Evolutionary conservation across 83 land plant genomes (phyloP).

Genomic region (Diphasiastrum complanatum): DNA sequence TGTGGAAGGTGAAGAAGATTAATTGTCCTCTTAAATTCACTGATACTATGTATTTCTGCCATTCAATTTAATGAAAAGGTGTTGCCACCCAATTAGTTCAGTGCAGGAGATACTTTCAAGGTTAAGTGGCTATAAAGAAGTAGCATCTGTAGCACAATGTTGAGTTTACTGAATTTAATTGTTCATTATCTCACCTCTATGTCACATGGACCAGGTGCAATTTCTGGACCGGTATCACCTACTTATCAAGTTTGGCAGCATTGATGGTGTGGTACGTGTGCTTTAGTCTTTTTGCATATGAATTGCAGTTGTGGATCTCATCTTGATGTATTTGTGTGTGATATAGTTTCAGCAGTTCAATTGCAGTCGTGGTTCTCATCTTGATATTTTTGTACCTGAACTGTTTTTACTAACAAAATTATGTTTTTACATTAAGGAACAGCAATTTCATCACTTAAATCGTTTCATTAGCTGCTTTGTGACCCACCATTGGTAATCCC

Average conservation of each 20-base stretch:
- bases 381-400: too few species aligned
- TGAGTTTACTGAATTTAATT: constrained; percentile 3
- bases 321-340: too few species aligned
- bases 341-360: too few species aligned
- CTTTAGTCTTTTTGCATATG: neutral
- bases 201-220: constrained; percentile 51
- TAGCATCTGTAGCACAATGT: neutral
- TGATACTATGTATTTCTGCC: neutral
- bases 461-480: too few species aligned
- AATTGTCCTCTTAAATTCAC: neutral
- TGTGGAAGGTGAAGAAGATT: constrained; percentile 72
- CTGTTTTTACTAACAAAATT: too few species aligned
- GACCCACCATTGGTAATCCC: too few species aligned
- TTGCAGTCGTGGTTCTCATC: too few species aligned
- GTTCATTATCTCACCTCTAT: neutral
- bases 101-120: neutral
- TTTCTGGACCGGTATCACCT: constrained; percentile 92
- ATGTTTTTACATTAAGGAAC: too few species aligned
- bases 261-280: constrained; percentile 83
- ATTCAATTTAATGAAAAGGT: neutral
- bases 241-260: constrained; percentile 92
- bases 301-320: too few species aligned
- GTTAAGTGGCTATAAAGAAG: neutral
- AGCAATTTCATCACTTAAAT: too few species aligned
- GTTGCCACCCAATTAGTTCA: neutral